Percentiles rank a stretch among this genome's conserved stretches.
Evolutionary conservation across 139 green algal genomes (phyloP).

Genomic region (Trebouxia sp.): DNA sequence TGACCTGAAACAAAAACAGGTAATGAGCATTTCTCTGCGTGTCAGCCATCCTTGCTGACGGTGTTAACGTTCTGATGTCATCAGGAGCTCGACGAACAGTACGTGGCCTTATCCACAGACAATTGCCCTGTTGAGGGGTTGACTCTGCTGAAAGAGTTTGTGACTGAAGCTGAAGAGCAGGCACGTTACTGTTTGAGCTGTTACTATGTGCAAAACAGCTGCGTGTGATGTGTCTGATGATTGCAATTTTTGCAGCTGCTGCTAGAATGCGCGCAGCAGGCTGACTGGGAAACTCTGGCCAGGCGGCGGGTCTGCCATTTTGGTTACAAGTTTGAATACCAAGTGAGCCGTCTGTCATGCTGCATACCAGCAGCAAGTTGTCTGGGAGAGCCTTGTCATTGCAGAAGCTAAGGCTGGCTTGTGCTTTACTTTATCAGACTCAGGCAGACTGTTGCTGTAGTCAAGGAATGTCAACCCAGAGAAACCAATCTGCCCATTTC

Average conservation of each 20-base stretch:
- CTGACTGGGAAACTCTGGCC: slow-evolving; percentile 67
- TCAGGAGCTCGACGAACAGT: background rate
- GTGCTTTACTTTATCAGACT: background rate
- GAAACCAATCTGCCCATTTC: slow-evolving; percentile 13
- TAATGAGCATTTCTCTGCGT: slow-evolving; percentile 1
- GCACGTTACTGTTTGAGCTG: background rate
- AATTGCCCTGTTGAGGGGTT: slow-evolving; percentile 69
- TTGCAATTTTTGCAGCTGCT: slow-evolving; percentile 40
- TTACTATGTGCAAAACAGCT: background rate
- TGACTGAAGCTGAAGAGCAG: slow-evolving; percentile 42
- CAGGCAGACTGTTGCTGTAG: background rate
- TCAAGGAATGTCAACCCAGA: slow-evolving; percentile 22
- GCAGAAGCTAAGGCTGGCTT: background rate
- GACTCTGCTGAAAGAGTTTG: slow-evolving; percentile 59
- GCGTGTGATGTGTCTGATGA: background rate
- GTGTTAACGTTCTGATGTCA: too few species aligned
- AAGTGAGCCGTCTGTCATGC: slow-evolving; percentile 31
- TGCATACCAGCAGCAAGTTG: background rate
- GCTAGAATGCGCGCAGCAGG: slow-evolving; percentile 53
- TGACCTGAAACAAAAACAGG: slow-evolving; percentile 41
- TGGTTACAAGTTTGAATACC: slow-evolving; percentile 79
- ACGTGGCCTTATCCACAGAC: slow-evolving; percentile 17
- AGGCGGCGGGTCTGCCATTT: slow-evolving; percentile 87
- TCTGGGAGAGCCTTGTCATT: background rate
- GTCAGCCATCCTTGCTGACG: background rate